phyloP scores from a whole-genome alignment of 495 filamentous ascomycete genomes.

The Aspergillus conjunctus region DNA sequence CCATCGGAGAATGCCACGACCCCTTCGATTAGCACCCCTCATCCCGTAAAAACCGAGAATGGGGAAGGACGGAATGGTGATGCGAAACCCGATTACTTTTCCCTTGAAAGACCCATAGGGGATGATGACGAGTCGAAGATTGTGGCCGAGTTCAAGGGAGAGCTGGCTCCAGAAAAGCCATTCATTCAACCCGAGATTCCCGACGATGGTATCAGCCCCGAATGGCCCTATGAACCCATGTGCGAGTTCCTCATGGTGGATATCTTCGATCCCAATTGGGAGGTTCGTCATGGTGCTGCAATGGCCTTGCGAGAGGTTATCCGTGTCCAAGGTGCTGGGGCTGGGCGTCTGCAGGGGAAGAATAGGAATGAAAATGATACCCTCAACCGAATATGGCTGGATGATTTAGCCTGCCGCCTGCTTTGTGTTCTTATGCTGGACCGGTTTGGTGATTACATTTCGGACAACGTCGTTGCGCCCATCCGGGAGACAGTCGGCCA shows the following conservation, averaged over 20 bases:
- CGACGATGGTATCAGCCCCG: conserved; percentile 68
- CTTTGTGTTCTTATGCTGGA: conserved; percentile 97
- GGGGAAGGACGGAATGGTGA: conserved; percentile 56
- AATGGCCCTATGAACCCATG: conserved; percentile 89
- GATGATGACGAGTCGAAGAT: conserved; percentile 89
- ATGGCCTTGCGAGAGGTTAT: conserved; percentile 93
- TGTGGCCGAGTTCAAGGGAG: conserved; percentile 94
- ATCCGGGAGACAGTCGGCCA: conserved; percentile 98
- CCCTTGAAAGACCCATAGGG: conserved; percentile 69
- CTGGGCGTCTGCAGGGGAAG: conserved; percentile 76
- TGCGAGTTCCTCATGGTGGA: conserved; percentile 93
- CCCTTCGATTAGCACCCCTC: conserved; percentile 64
- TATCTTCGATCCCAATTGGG: conserved; percentile 92
- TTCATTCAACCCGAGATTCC: conserved; percentile 67
- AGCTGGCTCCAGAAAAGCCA: conserved; percentile 59
- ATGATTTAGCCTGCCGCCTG: conserved; percentile 88
- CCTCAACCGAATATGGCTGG: conserved; percentile 81
- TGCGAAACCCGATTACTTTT: conserved; percentile 75
- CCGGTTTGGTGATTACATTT: conserved; percentile 95
- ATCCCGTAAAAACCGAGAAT: conserved; percentile 67
- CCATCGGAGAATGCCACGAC: conserved; percentile 66
- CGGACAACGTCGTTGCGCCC: conserved; percentile 93
- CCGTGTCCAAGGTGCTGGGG: conserved; percentile 86
- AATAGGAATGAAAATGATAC: conserved; percentile 71
- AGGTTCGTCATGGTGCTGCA: conserved; percentile 94